Base-by-base conservation (phyloP, 768 basidiomycete genomes). In the Rhizopogon roseolus region DNA sequence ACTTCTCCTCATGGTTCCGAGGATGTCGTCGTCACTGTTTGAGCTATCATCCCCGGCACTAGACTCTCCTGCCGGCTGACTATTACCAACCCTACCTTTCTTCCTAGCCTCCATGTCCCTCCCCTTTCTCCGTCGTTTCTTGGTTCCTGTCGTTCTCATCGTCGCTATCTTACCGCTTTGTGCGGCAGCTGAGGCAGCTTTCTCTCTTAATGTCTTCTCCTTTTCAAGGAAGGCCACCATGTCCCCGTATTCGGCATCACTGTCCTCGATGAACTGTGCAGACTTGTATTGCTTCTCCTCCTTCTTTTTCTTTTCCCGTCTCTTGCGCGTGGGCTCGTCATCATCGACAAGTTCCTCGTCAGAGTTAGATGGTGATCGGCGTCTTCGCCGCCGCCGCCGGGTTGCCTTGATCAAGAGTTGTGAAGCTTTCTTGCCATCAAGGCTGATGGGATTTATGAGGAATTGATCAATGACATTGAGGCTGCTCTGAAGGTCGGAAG, bases 251-350 rank as follows among this genome's bases (percentile, higher is more conserved):
- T 92, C 90, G 52, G 76, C 86, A 62, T 97, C 94, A 57, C 90
- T 92, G 71, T 97, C 93, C 64, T 89, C 85, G 66, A 96, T 93
- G 66, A 95, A 90, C 67, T 91, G 87, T 9, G 91, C 92, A 6
- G 88, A 90, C 68, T 93, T 93, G 76, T 90, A 94, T 55, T 75
- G 74, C 72, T 84, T 79, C 65, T 81, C 80, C 65, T 89, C 88
- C 65, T 81, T 85, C 60, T 73, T 76, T 67, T 80, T 83, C 67
- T 76, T 82, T 53, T 71, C 72, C 62, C 70, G 59, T 72, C 71
- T 75, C 55, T 62, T 66, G 22, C 63, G 67, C 59, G 63, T 64
- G 53, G 67, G 63, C 41, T 65, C 67, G 37, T 73, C 75, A 29
- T 70, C 73, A 22, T 66, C 64, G 29, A 57, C 54, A 49, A 66